These are phyloP conservation scores for Debaryomycetaceae sp. DNA, from an alignment of 1,139 yeast species.

Conservation along the genomic window DNA sequence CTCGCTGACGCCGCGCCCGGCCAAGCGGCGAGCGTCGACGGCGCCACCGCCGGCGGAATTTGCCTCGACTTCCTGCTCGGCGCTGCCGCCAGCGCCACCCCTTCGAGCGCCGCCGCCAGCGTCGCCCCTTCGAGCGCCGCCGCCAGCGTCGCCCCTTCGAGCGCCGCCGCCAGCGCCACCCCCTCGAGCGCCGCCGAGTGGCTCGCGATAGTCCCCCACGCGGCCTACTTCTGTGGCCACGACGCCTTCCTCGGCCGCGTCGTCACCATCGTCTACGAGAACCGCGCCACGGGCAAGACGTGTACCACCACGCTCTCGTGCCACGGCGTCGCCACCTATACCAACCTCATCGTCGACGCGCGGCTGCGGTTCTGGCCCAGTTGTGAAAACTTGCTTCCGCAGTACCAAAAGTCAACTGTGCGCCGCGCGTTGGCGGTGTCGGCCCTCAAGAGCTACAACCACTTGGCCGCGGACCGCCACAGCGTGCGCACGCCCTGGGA, in stretches of 20 bases:
- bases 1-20: no score
- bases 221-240: conserved; percentile 60
- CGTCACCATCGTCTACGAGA: conserved; percentile 50
- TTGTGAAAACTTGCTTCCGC: conserved; percentile 58
- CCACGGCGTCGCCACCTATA: conserved; percentile 63
- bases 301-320: conserved; percentile 63
- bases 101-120: no score
- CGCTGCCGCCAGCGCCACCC: no score
- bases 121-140: no score
- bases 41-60: conserved; percentile 3
- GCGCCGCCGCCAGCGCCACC: no score
- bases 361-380: conserved; percentile 76
- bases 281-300: conserved; percentile 40
- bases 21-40: conserved; percentile 1
- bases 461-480: conserved; percentile 14
- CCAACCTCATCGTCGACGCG: conserved; percentile 55
- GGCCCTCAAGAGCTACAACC: conserved; percentile 60
- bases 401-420: conserved; percentile 52
- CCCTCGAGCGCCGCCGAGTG: conserved; percentile 27
- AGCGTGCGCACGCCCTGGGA: conserved; percentile 41
- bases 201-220: conserved; percentile 40
- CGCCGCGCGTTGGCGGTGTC: conserved; percentile 77
- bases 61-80: conserved; percentile 2
- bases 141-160: no score
- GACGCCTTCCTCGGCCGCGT: conserved; percentile 47